phyloP scores from a whole-genome alignment of 371 early-diverging fungal genomes.

The Batrachochytrium dendrobatidis region DNA sequence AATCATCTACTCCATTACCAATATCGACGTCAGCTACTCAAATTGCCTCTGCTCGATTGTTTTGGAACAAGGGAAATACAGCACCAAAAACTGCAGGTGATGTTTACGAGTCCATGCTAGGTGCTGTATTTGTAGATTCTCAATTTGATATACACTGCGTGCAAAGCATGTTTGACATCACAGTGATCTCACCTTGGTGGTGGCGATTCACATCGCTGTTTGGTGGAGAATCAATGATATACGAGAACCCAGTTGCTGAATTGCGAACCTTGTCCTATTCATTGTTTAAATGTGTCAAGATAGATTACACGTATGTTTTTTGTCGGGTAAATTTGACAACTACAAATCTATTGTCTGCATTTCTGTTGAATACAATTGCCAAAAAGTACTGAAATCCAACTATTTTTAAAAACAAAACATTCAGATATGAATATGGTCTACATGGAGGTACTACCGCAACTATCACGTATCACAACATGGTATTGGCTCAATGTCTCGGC shows the following conservation, averaged over 20 bases:
- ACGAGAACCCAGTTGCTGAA: background rate
- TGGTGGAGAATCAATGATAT: background rate
- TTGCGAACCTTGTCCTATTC: background rate
- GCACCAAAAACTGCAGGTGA: conserved; percentile 87
- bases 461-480: too few species aligned
- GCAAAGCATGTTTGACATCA: conserved; percentile 16
- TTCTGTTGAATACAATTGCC: too few species aligned
- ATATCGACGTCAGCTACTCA: too few species aligned
- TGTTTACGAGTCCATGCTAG: conserved; percentile 79
- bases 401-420: too few species aligned
- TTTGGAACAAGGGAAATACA: conserved; percentile 22
- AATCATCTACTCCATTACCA: too few species aligned
- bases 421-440: too few species aligned
- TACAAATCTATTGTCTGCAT: too few species aligned
- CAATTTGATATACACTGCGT: conserved; percentile 15
- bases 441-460: too few species aligned
- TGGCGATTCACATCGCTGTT: background rate
- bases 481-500: background rate
- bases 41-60: too few species aligned
- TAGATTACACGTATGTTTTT: background rate
- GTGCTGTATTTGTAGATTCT: conserved; percentile 83
- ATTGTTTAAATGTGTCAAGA: background rate
- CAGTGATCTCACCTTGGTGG: conserved; percentile 30
- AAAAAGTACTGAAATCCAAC: too few species aligned
- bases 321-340: too few species aligned